Conservation (phyloP, 1,284 basidiomycete species). For the Cystobasidium pallidum region DNA sequence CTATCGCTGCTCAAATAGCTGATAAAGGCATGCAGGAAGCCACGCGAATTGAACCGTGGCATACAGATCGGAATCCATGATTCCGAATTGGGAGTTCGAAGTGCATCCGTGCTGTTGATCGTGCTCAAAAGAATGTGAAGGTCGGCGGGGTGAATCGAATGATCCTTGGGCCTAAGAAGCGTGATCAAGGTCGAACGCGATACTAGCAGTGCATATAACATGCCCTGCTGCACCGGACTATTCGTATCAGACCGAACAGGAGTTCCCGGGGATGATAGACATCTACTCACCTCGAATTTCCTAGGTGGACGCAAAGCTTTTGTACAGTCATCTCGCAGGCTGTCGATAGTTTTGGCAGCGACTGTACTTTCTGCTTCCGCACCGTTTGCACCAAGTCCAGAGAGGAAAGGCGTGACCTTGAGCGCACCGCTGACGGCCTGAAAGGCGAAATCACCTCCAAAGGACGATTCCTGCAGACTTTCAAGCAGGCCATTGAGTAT, state of each 20-base stretch:
- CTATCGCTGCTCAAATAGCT: constrained; percentile 62
- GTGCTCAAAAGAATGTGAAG: constrained; percentile 57
- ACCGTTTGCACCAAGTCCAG: neutral
- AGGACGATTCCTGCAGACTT: constrained; percentile 25
- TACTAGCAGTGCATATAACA: constrained; percentile 86
- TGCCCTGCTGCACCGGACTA: constrained; percentile 57
- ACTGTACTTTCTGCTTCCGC: neutral
- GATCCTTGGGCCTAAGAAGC: constrained; percentile 83
- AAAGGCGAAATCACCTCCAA: constrained; percentile 4
- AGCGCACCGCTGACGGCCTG: constrained; percentile 15
- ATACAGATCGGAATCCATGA: constrained; percentile 95
- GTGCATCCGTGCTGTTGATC: constrained; percentile 63
- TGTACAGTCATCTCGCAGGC: constrained; percentile 38
- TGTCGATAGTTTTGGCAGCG: neutral
- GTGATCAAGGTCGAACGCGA: constrained; percentile 80
- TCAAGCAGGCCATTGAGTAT: constrained; percentile 36
- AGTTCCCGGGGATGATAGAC: neutral
- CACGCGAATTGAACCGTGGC: constrained; percentile 87
- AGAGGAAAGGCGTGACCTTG: constrained; percentile 27
- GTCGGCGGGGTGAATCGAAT: constrained; percentile 86
- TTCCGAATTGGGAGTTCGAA: constrained; percentile 67
- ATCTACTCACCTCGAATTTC: constrained; percentile 1
- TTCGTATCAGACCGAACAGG: neutral
- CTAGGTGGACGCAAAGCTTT: constrained; percentile 19
- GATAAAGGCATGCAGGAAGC: constrained; percentile 91